These are phyloP conservation scores for Herpetomonas samuelpessoai DNA, from an alignment of 208 protist species.

Conservation along the genomic window DNA sequence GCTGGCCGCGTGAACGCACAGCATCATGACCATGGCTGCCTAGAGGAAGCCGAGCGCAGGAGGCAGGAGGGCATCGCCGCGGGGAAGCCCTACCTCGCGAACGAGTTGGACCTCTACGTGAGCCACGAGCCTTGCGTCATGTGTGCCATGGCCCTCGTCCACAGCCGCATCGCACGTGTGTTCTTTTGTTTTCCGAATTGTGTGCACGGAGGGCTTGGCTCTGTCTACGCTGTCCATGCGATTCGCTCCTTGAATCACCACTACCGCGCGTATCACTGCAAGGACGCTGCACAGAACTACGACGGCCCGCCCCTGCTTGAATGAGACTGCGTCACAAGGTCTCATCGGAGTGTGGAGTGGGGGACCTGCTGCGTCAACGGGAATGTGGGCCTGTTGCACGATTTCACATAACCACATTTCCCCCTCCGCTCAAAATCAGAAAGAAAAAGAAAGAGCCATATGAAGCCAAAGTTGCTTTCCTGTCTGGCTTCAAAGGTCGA, in stretches of 20 bases:
- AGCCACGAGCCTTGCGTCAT: conserved; percentile 93
- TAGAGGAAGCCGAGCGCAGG: background rate
- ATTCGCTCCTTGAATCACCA: conserved; percentile 88
- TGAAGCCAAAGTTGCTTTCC: background rate
- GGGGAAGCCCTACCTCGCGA: conserved; percentile 82
- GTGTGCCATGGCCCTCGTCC: conserved; percentile 94
- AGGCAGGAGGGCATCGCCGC: background rate
- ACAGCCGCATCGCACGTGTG: conserved; percentile 83
- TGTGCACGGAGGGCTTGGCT: conserved; percentile 69
- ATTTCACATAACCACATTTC: background rate
- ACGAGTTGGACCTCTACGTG: conserved; percentile 78
- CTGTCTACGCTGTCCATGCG: conserved; percentile 56
- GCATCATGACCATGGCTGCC: too few species aligned
- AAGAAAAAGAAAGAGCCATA: too few species aligned
- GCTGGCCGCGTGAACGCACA: too few species aligned
- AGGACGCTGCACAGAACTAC: conserved; percentile 23
- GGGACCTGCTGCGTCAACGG: too few species aligned
- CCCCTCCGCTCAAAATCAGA: too few species aligned
- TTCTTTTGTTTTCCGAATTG: conserved; percentile 78
- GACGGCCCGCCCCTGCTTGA: background rate
- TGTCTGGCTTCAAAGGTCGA: background rate
- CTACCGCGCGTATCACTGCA: conserved; percentile 64
- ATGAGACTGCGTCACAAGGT: too few species aligned
- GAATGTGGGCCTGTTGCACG: background rate
- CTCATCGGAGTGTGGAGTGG: too few species aligned